These are phyloP conservation scores for Irpex rosettiformis DNA, from an alignment of 1,284 basidiomycete genomes.

Conservation along the genomic window DNA sequence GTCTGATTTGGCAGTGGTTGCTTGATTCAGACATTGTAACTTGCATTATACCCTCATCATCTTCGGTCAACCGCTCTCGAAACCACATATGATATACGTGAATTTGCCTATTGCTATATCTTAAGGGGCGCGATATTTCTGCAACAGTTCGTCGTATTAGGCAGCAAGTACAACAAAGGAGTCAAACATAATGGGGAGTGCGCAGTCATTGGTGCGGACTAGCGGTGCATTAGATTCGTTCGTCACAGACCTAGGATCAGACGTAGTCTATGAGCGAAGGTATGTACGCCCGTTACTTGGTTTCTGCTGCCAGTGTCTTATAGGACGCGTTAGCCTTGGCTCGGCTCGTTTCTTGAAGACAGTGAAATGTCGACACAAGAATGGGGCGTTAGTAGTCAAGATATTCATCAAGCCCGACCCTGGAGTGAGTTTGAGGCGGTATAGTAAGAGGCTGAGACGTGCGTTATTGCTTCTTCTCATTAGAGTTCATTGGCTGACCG, in stretches of 20 bases:
- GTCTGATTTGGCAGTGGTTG: background rate
- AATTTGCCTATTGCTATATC: background rate
- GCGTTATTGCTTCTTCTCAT: constrained; percentile 17
- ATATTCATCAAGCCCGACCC: constrained; percentile 81
- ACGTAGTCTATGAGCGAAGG: constrained; percentile 91
- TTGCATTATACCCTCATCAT: background rate
- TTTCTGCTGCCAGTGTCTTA: background rate
- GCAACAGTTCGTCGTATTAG: too few species aligned
- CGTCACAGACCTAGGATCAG: constrained; percentile 81
- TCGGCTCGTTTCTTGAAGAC: constrained; percentile 96
- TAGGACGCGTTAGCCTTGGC: constrained; percentile 55
- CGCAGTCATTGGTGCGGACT: constrained; percentile 65
- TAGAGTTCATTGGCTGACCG: background rate
- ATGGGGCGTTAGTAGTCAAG: constrained; percentile 75
- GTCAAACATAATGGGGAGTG: constrained; percentile 67
- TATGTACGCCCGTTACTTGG: constrained; percentile 30
- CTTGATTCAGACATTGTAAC: background rate
- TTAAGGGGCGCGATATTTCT: too few species aligned
- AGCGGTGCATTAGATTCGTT: constrained; percentile 85
- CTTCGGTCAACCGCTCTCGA: background rate
- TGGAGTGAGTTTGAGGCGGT: constrained; percentile 54
- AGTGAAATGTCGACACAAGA: constrained; percentile 71
- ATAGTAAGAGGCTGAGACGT: constrained; percentile 67
- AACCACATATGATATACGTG: background rate
- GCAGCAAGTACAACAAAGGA: too few species aligned